Evolutionary conservation across 495 filamentous ascomycete genomes (phyloP).

Genomic region (Penicillium lagena): DNA sequence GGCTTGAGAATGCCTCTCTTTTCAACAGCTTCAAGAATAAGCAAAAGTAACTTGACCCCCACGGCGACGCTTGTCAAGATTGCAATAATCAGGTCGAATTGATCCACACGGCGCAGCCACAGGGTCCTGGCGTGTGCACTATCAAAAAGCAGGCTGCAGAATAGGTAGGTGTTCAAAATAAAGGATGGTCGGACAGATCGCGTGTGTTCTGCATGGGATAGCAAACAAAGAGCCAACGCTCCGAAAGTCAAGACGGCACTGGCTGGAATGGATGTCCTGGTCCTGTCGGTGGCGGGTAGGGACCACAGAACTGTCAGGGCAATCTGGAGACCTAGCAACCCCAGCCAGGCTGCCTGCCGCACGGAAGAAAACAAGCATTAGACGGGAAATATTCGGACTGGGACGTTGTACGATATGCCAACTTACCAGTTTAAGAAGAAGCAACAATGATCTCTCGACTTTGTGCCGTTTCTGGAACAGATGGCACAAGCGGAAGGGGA

Average conservation of each 20-base stretch:
- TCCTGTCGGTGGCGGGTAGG: slow-evolving; percentile 21
- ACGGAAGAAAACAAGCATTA: not conserved
- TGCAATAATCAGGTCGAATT: slow-evolving; percentile 27
- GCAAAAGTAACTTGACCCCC: slow-evolving; percentile 40
- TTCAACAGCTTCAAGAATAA: slow-evolving; percentile 47
- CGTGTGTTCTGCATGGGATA: slow-evolving; percentile 54
- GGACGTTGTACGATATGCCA: no score
- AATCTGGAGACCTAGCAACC: slow-evolving; percentile 37
- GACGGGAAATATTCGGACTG: not conserved
- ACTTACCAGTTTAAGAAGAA: slow-evolving; percentile 40
- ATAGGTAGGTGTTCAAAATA: slow-evolving; percentile 54
- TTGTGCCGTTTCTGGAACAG: slow-evolving; percentile 40
- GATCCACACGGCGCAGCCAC: slow-evolving; percentile 41
- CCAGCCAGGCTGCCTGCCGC: slow-evolving; percentile 31
- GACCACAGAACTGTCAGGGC: slow-evolving; percentile 44
- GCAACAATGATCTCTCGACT: slow-evolving; percentile 31
- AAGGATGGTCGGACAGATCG: slow-evolving; percentile 51
- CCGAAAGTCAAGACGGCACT: slow-evolving; percentile 37
- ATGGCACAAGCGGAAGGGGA: slow-evolving; percentile 39
- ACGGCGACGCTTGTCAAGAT: slow-evolving; percentile 42
- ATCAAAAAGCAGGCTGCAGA: slow-evolving; percentile 55
- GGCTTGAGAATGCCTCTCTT: slow-evolving; percentile 45
- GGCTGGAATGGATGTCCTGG: slow-evolving; percentile 40
- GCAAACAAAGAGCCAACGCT: slow-evolving; percentile 29
- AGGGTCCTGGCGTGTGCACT: slow-evolving; percentile 48